Evolutionary conservation across 768 basidiomycete species (phyloP), one percentile per base, ranked within the genome.

Genomic region (Russula sp.): DNA sequence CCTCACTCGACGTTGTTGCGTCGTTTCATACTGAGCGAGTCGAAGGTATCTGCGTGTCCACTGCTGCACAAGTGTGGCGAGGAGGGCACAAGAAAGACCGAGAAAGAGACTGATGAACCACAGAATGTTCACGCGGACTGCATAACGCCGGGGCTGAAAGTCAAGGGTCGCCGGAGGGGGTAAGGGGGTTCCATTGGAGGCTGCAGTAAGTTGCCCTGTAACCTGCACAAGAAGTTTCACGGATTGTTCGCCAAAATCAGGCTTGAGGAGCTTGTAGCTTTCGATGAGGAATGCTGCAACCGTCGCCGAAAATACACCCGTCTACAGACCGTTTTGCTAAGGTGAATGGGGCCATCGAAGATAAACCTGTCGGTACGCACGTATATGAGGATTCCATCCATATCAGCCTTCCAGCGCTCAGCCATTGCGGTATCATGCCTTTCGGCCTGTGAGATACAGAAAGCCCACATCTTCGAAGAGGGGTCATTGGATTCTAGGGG

Each of bases 71-170:
- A 66, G 44, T 2, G 57, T 59, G 11, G 65, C 63, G n/a, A 14
- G 13, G 18, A 66, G 65, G 9, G 63, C 65, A 27, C 55, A 56
- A 2, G 40, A 45, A 32, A 65, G 62, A 9, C 50, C 45, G 44
- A 63, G 31, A 31, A 44, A 57, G 44, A 67, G 64, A 32, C 66
- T 67, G 57, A 61, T 44, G 58, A 67, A 67, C 66, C 66, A 67
- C 31, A 67, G 37, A 10, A 57, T 67, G 11, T 67, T 67, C 22
- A 67, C 64, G 37, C 55, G 57, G 31, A 66, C 8, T 10, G 44
- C 40, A 22, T 27, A 45, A 6, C 53, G 49, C 42, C 16, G 10
- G 4, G 44, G 35, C 3, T 5, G 31, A 37, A 64, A 66, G 13
- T 53, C 61, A 11, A 7, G 16, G 14, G 32, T 5, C 3, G 31